These are phyloP conservation scores for Silene noctiflora DNA, from an alignment of 179 eudicot species.

Conservation along the genomic window DNA sequence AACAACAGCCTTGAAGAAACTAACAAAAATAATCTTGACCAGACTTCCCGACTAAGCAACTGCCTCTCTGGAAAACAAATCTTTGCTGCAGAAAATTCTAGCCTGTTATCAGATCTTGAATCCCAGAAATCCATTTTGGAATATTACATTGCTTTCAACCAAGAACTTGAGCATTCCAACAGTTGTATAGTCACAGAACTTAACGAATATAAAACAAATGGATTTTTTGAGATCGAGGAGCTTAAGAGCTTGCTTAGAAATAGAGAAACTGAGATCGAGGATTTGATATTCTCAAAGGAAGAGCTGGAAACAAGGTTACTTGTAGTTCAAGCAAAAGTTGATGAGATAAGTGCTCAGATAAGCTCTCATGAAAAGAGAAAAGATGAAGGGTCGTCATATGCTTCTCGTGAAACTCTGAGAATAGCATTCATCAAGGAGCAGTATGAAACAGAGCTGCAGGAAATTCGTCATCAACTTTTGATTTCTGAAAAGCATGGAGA, in stretches of 20 bases:
- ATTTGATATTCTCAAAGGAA: conserved; percentile 42
- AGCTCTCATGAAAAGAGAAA: conserved; percentile 50
- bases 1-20: conserved; percentile 21
- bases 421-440: conserved; percentile 92
- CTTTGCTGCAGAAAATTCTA: conserved; percentile 40
- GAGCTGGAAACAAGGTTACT: conserved; percentile 51
- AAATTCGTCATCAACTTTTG: conserved; percentile 65
- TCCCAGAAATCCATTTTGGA: conserved; percentile 46
- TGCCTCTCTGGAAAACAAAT: conserved; percentile 41
- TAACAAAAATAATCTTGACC: conserved; percentile 33
- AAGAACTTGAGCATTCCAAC: conserved; percentile 40
- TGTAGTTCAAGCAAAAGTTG: conserved; percentile 51
- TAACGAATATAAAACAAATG: conserved; percentile 36
- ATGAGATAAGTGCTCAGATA: conserved; percentile 36
- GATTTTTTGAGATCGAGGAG: conserved; percentile 37
- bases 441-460: conserved; percentile 77
- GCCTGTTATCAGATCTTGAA: conserved; percentile 35
- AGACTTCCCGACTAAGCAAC: conserved; percentile 33
- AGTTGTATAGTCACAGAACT: conserved; percentile 35
- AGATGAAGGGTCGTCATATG: conserved; percentile 46
- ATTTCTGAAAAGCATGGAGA: conserved; percentile 84
- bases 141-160: conserved; percentile 36
- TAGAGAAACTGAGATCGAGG: conserved; percentile 50
- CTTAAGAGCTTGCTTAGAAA: conserved; percentile 32
- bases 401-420: conserved; percentile 73